Conservation (phyloP, 2,329 filamentous ascomycete species). For the Zarea fungicola region DNA sequence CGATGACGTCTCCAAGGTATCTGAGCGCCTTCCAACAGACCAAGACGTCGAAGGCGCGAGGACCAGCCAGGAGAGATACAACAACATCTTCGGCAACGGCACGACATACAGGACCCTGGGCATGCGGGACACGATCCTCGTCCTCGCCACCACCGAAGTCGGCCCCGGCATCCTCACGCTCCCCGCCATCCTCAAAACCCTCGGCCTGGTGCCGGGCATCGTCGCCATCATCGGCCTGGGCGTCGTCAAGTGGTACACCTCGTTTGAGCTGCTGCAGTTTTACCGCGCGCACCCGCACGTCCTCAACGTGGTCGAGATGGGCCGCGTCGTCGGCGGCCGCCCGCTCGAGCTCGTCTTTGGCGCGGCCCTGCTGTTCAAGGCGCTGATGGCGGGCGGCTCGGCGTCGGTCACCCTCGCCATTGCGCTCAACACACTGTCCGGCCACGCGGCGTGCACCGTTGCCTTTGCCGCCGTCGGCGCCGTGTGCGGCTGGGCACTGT, state of each 20-base stretch:
- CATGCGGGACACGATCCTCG: constrained; percentile 29
- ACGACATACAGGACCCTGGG: constrained; percentile 30
- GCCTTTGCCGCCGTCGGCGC: constrained; percentile 59
- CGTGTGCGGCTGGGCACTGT: constrained; percentile 57
- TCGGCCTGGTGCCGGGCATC: constrained; percentile 63
- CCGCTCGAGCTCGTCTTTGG: constrained; percentile 28
- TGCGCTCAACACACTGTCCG: constrained; percentile 63
- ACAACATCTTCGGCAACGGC: constrained; percentile 14
- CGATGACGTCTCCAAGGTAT: constrained; percentile 8
- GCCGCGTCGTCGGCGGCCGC: constrained; percentile 42
- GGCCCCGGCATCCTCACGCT: constrained; percentile 56
- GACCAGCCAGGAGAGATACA: neutral
- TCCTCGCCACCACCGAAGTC: constrained; percentile 30
- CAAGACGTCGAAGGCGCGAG: constrained; percentile 3
- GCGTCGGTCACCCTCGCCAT: constrained; percentile 62
- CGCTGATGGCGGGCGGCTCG: constrained; percentile 64
- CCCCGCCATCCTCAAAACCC: constrained; percentile 62
- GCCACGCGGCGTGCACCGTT: constrained; percentile 59
- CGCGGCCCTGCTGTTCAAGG: constrained; percentile 65
- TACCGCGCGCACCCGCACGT: constrained; percentile 63
- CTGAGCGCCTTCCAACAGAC: no score
- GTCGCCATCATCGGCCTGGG: constrained; percentile 62
- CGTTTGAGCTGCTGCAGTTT: constrained; percentile 55
- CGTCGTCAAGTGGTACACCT: constrained; percentile 58
- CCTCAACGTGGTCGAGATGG: constrained; percentile 67